phyloP scores from a whole-genome alignment of 148 eudicot genomes.

The Rheum nobile region DNA sequence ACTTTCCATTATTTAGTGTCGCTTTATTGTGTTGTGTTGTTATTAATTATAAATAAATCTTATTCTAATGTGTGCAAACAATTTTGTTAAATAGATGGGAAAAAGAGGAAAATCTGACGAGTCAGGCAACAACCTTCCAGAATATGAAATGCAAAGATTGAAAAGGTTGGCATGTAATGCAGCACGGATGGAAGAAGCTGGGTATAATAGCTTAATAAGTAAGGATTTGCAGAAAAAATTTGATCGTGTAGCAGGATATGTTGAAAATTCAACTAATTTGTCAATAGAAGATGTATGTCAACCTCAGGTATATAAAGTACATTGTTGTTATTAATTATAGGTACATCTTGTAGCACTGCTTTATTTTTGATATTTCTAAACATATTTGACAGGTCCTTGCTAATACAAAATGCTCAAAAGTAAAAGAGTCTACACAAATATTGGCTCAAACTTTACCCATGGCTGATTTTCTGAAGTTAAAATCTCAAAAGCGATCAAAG shows the following conservation, averaged over 20 bases:
- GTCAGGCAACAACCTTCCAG: not conserved
- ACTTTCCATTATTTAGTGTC: no score
- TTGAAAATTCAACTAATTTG: not conserved
- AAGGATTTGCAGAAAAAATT: not conserved
- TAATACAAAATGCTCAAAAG: no score
- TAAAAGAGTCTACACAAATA: no score
- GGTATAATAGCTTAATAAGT: not conserved
- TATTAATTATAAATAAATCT: no score
- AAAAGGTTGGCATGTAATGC: not conserved
- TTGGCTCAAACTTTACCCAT: no score
- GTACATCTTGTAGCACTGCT: no score
- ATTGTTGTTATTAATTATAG: rapidly evolving
- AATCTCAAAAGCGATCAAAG: no score
- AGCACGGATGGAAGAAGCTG: not conserved
- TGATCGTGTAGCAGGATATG: not conserved
- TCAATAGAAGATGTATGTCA: not conserved
- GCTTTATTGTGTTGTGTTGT: not conserved
- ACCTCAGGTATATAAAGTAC: not conserved
- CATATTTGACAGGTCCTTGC: no score
- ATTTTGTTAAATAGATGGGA: not conserved
- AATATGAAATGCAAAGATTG: not conserved
- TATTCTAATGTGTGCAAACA: not conserved
- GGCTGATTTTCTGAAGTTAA: no score
- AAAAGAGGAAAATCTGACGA: not conserved
- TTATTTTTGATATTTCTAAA: no score